Base-by-base conservation (phyloP, 2,329 filamentous ascomycete genomes). In the Pseudogymnoascus sp. region DNA sequence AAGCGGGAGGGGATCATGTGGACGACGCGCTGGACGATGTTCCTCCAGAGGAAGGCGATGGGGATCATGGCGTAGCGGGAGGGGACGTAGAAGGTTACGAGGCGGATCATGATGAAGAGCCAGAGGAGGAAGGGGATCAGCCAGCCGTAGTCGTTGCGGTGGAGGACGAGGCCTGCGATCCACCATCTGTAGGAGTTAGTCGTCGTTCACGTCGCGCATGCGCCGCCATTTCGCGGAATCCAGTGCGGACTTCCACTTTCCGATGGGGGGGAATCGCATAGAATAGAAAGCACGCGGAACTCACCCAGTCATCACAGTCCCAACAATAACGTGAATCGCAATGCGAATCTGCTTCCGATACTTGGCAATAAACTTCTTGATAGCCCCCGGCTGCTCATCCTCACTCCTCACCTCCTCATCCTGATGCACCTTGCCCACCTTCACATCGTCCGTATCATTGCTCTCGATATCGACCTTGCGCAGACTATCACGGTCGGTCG, bases 61-160 rank as follows among this genome's bases (percentile, higher is more conserved):
- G 89, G 88, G 65, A 78, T 82, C 65, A 85, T 86, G 67, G 92
- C 75, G 68, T 89, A 78, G 42, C 82, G 82, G 69, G 87, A 84
- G 1, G 90, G 87, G 2, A 93, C 77, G 72, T 91, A 86, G 76
- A 90, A 84, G 73, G 88, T 89, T 72, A 96, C 67, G 59, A 96
- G 74, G 36, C 92, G 88, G 60, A 95, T 78, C 10, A 84, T 85
- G 69, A 96, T 86, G 68, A 79, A 82, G 53, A 96, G 83, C 80
- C 88, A 96, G 56, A 96, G 73, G 60, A 96, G 80, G 76, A 96
- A 95, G 0, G 92, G 91, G 60, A 93, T 84, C 63, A 96, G 76
- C 91, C 91, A 96, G 71, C 90, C 91, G 75, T 80, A 81, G 71
- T 91, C 85, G 64, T 88, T 69, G 64, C 85, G 85, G 73, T 93